Conservation (phyloP, 345 rosid species). For the Lepidium didymum region DNA sequence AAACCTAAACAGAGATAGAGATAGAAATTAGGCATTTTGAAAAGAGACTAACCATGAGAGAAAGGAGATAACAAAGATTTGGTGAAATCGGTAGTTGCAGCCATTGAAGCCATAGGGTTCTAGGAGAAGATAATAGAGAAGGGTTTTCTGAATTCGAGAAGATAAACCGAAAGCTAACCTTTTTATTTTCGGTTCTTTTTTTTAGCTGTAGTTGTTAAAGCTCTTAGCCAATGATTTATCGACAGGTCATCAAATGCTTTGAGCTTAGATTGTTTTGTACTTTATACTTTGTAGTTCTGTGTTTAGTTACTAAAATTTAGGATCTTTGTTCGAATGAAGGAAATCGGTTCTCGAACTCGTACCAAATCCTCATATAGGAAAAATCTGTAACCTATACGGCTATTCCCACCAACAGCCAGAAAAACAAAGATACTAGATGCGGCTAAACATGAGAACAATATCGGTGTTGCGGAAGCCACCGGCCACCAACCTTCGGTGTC, state of each 20-base stretch:
- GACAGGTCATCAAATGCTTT: neutral
- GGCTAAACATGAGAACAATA: too few species aligned
- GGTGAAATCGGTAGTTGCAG: slow-evolving; percentile 37
- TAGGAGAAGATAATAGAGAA: neutral
- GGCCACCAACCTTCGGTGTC: too few species aligned
- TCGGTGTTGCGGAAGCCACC: too few species aligned
- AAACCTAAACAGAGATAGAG: neutral
- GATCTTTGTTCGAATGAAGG: too few species aligned
- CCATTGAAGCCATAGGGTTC: slow-evolving; percentile 58
- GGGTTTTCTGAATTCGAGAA: neutral
- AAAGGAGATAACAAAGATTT: slow-evolving; percentile 33
- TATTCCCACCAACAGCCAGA: too few species aligned
- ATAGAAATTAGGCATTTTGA: neutral
- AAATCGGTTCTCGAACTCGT: too few species aligned
- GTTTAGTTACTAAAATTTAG: too few species aligned
- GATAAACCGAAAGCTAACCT: neutral
- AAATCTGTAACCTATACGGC: too few species aligned
- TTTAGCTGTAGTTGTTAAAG: neutral
- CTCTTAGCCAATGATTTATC: neutral
- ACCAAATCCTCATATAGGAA: too few species aligned
- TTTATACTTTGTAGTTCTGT: too few species aligned
- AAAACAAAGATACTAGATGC: too few species aligned
- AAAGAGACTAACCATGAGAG: slow-evolving; percentile 30
- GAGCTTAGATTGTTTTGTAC: neutral
- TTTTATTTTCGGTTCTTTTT: neutral